Percentiles rank a stretch among this genome's conserved stretches.
These are phyloP conservation scores for Komagataella phaffii DNA, from an alignment of 805 yeast species.

Conservation along the genomic window DNA sequence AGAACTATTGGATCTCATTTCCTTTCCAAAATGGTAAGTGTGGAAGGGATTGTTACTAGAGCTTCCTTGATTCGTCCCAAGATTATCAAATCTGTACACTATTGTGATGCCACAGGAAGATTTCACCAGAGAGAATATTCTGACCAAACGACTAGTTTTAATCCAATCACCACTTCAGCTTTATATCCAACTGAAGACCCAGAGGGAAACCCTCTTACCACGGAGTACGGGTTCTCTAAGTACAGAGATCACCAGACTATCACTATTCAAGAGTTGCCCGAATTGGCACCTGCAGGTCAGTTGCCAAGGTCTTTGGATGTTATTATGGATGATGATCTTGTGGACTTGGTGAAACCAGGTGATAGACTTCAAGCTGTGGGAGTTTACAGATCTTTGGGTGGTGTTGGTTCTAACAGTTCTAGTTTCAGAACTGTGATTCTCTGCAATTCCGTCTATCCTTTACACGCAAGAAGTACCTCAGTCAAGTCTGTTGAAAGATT, in stretches of 20 bases:
- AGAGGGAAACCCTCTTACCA: slow-evolving; percentile 75
- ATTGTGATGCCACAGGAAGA: slow-evolving; percentile 69
- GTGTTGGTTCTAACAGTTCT: slow-evolving; percentile 43
- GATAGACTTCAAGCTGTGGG: slow-evolving; percentile 93
- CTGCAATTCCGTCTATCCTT: slow-evolving; percentile 80
- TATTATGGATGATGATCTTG: slow-evolving; percentile 88
- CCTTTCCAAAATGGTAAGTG: slow-evolving; percentile 69
- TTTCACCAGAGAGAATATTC: slow-evolving; percentile 87
- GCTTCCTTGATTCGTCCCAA: slow-evolving; percentile 92
- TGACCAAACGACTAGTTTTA: slow-evolving; percentile 85
- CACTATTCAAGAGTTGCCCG: slow-evolving; percentile 95
- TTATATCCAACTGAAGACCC: slow-evolving; percentile 88
- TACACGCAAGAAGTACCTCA: slow-evolving; percentile 71
- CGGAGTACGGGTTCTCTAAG: slow-evolving; percentile 88
- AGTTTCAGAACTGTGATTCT: slow-evolving; percentile 74
- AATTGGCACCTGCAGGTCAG: slow-evolving; percentile 95
- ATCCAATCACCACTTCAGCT: slow-evolving; percentile 71
- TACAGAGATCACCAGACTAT: slow-evolving; percentile 91
- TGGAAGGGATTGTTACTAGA: slow-evolving; percentile 92
- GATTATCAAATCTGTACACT: slow-evolving; percentile 82
- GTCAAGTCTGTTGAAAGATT: slow-evolving; percentile 56
- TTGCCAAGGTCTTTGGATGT: slow-evolving; percentile 88
- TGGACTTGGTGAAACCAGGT: slow-evolving; percentile 88
- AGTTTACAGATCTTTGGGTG: slow-evolving; percentile 84
- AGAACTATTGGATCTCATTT: slow-evolving; percentile 69